Evolutionary conservation across 257 asterid species (phyloP).

Genomic region (Solanum paucissectum): DNA sequence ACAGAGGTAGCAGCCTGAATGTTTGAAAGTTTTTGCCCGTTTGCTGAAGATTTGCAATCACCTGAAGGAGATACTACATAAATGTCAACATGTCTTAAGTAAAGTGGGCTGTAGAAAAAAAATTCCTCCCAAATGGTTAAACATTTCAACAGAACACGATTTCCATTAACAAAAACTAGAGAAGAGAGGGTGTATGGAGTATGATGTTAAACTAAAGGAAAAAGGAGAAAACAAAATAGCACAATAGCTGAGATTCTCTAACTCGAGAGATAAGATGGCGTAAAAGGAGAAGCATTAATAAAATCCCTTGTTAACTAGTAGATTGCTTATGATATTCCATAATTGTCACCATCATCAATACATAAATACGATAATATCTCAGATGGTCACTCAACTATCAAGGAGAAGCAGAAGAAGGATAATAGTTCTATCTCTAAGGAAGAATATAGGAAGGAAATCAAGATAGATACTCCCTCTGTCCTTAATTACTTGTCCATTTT

Average conservation of each 20-base stretch:
- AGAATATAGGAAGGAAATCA: neutral
- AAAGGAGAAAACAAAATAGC: neutral
- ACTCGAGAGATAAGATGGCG: neutral
- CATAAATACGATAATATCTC: too few species aligned
- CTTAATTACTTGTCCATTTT: too few species aligned
- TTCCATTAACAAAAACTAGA: neutral
- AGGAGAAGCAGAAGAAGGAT: neutral
- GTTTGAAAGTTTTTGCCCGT: constrained; percentile 21
- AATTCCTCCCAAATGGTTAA: neutral
- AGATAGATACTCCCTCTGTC: neutral
- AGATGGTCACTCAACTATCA: too few species aligned
- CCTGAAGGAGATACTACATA: constrained; percentile 1
- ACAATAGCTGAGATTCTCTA: neutral
- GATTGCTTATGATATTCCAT: neutral
- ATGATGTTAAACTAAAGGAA: neutral
- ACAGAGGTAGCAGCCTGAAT: constrained; percentile 5
- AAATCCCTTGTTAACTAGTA: neutral
- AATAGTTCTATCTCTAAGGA: neutral
- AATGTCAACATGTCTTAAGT: neutral
- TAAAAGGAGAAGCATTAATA: neutral
- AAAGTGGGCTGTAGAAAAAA: neutral
- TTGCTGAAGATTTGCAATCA: constrained; percentile 3
- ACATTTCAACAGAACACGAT: neutral
- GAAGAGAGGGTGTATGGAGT: neutral
- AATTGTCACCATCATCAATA: too few species aligned